phyloP scores from a whole-genome alignment of 305 asterid genomes.

The Striga hermonthica region DNA sequence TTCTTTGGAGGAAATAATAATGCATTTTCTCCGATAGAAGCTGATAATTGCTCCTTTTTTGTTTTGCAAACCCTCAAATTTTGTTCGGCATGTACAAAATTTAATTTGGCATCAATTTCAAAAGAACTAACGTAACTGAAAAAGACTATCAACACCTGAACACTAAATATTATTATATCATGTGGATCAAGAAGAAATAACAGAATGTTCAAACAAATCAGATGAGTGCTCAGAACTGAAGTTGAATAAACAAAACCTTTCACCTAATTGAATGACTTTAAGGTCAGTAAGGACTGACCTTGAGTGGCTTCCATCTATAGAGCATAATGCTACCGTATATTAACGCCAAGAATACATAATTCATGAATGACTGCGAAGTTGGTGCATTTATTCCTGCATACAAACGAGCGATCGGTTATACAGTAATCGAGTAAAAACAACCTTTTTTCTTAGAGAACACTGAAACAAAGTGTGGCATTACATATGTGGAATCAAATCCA shows the following conservation, averaged over 20 bases:
- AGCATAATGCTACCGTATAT: slow-evolving; percentile 75
- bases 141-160: not conserved
- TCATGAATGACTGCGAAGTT: slow-evolving; percentile 91
- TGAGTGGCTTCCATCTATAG: slow-evolving; percentile 64
- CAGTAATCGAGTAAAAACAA: slow-evolving; percentile 12
- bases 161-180: slow-evolving; percentile 1
- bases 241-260: slow-evolving; percentile 11
- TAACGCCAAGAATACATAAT: slow-evolving; percentile 76
- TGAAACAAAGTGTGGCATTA: slow-evolving; percentile 12
- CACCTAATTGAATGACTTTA: not conserved
- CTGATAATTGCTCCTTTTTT: too few relatives aligned
- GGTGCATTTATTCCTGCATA: slow-evolving; percentile 90
- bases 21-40: too few relatives aligned
- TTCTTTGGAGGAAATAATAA: too few relatives aligned
- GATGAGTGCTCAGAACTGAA: slow-evolving; percentile 6
- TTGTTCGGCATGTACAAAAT: too few relatives aligned
- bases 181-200: slow-evolving; percentile 17
- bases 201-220: not conserved
- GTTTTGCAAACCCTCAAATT: too few relatives aligned
- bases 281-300: slow-evolving; percentile 47
- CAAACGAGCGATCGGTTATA: slow-evolving; percentile 5
- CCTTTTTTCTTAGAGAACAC: not conserved
- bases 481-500: slow-evolving; percentile 19
- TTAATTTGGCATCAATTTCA: not conserved
- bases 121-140: not conserved